Base-by-base conservation (phyloP, 768 basidiomycete genomes). In the Naematelia aurantialba region DNA sequence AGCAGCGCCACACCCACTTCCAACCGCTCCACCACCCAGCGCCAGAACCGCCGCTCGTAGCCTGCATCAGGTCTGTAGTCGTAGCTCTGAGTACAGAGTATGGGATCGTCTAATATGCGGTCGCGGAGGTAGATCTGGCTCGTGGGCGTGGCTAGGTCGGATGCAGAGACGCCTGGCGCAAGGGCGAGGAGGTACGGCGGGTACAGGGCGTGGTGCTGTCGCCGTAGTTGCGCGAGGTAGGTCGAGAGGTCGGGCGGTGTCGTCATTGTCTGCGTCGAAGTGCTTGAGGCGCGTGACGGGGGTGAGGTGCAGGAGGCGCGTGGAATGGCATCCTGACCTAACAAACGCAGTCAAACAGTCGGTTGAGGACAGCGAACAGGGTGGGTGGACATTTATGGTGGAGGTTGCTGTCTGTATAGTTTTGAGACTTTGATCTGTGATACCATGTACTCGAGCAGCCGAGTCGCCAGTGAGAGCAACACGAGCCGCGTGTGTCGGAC, bases 201-300 rank as follows among this genome's bases (percentile, higher is more conserved):
- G 42, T 61, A 65, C 4, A 73, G 62, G 42, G 72, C 56, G 42
- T 63, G 59, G 52, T 73, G 68, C 51, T 70, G 69, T 46, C 56
- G 24, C 14, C 67, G 59, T 11, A 73, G 58, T 22, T 14, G 48
- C n/a, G 22, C 24, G 48, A 50, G 48, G 22, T 50, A 22, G 48
- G 48, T 22, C 48, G 14, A 22, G 48, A 25, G 17, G 21, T n/a
- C 24, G 22, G 48, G 3, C 14, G 8, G 5, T 25, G 48, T 50
- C 17, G 27, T 50, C 22, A 39, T 39, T n/a, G n/a, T n/a, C n/a
- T n/a, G n/a, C n/a, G n/a, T n/a, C n/a, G n/a, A n/a, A n/a, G n/a
- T n/a, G n/a, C n/a, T n/a, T n/a, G n/a, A 44, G 11, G 39, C 11
- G 11, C 39, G n/a, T 11, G 39, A 4, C 45, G 45, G 25, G 45